phyloP scores from a whole-genome alignment of 306 rosid genomes.

The Castanea mollissima region DNA sequence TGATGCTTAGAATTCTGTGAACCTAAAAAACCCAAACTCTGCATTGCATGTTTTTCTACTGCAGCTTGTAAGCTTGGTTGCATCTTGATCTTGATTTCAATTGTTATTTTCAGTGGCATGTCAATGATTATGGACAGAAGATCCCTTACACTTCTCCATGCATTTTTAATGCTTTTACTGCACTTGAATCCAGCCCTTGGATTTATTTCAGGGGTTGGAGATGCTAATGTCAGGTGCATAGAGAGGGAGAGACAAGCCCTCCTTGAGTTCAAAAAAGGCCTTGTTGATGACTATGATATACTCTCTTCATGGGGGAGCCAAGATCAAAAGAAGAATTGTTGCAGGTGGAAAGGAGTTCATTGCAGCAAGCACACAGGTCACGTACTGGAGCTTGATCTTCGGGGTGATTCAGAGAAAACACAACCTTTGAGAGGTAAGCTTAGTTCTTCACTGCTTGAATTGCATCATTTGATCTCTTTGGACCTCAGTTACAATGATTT shows the following conservation, averaged over 20 bases:
- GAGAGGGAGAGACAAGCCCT: conserved; percentile 10
- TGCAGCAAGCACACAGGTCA: conserved; percentile 17
- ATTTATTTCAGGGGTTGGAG: neutral
- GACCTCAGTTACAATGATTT: neutral
- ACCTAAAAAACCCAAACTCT: no score
- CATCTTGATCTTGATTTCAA: no score
- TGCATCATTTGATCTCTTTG: conserved; percentile 1
- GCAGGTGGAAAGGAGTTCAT: conserved; percentile 25
- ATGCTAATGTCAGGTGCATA: neutral
- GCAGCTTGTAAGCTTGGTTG: no score
- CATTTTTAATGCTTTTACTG: no score
- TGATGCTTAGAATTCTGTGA: no score
- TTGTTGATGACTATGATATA: neutral
- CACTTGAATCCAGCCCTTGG: neutral
- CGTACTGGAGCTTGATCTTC: conserved; percentile 22
- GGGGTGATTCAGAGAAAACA: neutral
- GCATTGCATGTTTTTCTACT: no score
- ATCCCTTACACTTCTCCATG: no score
- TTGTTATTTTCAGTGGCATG: no score
- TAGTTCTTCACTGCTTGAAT: neutral
- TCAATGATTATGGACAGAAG: no score
- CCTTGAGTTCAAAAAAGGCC: conserved; percentile 7
- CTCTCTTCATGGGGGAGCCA: conserved; percentile 7
- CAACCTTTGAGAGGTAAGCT: neutral
- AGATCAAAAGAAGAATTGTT: conserved; percentile 13